Evolutionary conservation across 805 yeast genomes (phyloP).

Genomic region (Candida bentonensis): DNA sequence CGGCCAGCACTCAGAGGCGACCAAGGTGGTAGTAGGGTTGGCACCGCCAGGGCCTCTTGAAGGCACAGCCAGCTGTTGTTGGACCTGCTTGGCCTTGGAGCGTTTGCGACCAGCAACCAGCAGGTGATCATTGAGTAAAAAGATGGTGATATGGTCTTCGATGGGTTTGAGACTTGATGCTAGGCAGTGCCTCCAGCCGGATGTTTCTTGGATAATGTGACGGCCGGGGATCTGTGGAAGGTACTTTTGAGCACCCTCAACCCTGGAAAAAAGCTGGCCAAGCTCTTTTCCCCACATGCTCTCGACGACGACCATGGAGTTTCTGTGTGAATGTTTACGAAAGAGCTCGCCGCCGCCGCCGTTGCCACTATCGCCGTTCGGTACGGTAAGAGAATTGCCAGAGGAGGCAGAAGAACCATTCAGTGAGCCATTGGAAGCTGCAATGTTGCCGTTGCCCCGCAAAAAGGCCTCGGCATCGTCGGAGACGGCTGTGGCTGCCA

Average conservation of each 20-base stretch:
- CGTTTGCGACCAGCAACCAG: slow-evolving; percentile 40
- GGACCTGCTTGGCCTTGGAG: slow-evolving; percentile 19
- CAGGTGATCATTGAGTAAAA: slow-evolving; percentile 62
- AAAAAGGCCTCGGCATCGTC: slow-evolving; percentile 36
- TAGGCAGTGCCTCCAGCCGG: slow-evolving; percentile 77
- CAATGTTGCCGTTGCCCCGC: background rate
- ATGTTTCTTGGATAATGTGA: slow-evolving; percentile 65
- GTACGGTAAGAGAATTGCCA: slow-evolving; percentile 29
- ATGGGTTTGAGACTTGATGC: slow-evolving; percentile 73
- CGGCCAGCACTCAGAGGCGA: slow-evolving; percentile 72
- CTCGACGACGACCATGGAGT: slow-evolving; percentile 58
- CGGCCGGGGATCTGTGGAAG: slow-evolving; percentile 66
- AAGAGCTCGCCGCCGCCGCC: slow-evolving; percentile 8
- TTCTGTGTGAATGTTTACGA: slow-evolving; percentile 18
- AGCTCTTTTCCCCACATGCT: slow-evolving; percentile 71
- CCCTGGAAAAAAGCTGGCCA: slow-evolving; percentile 57
- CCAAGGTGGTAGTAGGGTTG: slow-evolving; percentile 27
- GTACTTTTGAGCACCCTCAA: slow-evolving; percentile 80
- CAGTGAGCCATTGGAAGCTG: background rate
- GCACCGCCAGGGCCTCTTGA: slow-evolving; percentile 7
- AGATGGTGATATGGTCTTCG: slow-evolving; percentile 53
- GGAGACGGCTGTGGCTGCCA: slow-evolving; percentile 43
- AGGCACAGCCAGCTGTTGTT: slow-evolving; percentile 3
- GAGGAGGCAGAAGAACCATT: too few species aligned
- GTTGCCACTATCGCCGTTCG: slow-evolving; percentile 6